Percentiles rank a stretch among this genome's conserved stretches.
phyloP scores from a whole-genome alignment of 495 filamentous ascomycete genomes.

The Friedmanniomyces endolithicus region DNA sequence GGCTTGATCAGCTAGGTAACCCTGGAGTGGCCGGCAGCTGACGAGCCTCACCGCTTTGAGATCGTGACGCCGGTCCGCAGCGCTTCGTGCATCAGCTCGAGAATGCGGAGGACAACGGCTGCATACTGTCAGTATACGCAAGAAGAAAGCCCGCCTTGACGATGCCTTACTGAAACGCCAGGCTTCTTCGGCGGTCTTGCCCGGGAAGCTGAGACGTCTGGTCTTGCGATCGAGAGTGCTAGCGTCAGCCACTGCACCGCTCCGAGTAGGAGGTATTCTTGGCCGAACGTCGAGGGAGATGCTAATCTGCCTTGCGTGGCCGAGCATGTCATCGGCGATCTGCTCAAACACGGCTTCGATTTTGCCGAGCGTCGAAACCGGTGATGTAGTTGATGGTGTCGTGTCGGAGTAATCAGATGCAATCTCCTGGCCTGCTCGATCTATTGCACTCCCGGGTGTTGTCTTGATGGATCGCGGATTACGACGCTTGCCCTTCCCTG shows the following conservation, averaged over 20 bases:
- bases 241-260: not conserved
- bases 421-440: too few species aligned
- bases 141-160: not conserved
- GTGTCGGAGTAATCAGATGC: too few species aligned
- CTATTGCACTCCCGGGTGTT: too few species aligned
- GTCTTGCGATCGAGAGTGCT: not conserved
- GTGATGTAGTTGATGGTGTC: too few species aligned
- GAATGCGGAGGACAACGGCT: slow-evolving; percentile 53
- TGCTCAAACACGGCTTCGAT: slow-evolving; percentile 39
- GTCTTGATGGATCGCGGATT: not conserved
- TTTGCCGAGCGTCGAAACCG: not conserved
- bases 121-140: not conserved
- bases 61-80: slow-evolving; percentile 48
- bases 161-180: slow-evolving; percentile 49
- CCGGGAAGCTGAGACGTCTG: slow-evolving; percentile 42
- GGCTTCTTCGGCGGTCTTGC: slow-evolving; percentile 44
- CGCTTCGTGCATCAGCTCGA: slow-evolving; percentile 59
- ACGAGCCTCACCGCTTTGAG: slow-evolving; percentile 54
- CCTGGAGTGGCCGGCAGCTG: not conserved
- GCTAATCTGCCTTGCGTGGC: slow-evolving; percentile 32
- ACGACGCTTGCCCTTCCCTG: not conserved
- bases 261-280: not conserved
- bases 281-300: slow-evolving; percentile 34
- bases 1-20: not conserved
- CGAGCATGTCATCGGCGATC: slow-evolving; percentile 39